Percentiles rank a stretch among this genome's conserved stretches.
These are phyloP conservation scores for Lentinula sp. DNA, from an alignment of 768 basidiomycete genomes.

Conservation along the genomic window DNA sequence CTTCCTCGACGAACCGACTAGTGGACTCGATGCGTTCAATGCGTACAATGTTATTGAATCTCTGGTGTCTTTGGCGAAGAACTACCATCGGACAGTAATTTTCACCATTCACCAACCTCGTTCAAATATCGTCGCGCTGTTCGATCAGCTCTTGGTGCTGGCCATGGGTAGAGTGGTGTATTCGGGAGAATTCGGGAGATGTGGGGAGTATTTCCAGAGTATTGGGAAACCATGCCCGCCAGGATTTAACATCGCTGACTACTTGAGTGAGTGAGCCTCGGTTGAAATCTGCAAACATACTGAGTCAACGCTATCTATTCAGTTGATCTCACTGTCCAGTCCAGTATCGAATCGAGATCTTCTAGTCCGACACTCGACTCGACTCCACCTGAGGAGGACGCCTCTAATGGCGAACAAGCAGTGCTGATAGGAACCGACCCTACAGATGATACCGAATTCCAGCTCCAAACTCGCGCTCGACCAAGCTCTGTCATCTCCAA, in stretches of 20 bases:
- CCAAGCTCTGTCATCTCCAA: conserved; percentile 29
- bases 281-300: conserved; percentile 19
- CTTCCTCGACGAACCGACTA: conserved; percentile 96
- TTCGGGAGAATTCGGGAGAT: conserved; percentile 68
- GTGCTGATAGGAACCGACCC: conserved; percentile 4
- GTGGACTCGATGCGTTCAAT: conserved; percentile 92
- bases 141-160: conserved; percentile 86
- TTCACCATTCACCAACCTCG: conserved; percentile 99
- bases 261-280: conserved; percentile 60
- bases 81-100: conserved; percentile 91
- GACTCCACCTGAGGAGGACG: conserved; percentile 26
- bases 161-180: conserved; percentile 82
- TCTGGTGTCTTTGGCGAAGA: conserved; percentile 75
- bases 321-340: conserved; percentile 74
- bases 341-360: conserved; percentile 31
- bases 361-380: conserved; percentile 40
- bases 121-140: conserved; percentile 93
- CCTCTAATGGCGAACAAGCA: conserved; percentile 62
- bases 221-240: conserved; percentile 83
- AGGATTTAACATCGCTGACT: conserved; percentile 97
- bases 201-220: conserved; percentile 73
- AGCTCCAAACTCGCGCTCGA: conserved; percentile 43
- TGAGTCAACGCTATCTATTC: conserved; percentile 7
- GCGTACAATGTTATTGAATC: conserved; percentile 92
- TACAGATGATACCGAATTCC: conserved; percentile 28